Evolutionary conservation across 2,329 filamentous ascomycete species (phyloP).

Genomic region (Fusarium ambrosium): DNA sequence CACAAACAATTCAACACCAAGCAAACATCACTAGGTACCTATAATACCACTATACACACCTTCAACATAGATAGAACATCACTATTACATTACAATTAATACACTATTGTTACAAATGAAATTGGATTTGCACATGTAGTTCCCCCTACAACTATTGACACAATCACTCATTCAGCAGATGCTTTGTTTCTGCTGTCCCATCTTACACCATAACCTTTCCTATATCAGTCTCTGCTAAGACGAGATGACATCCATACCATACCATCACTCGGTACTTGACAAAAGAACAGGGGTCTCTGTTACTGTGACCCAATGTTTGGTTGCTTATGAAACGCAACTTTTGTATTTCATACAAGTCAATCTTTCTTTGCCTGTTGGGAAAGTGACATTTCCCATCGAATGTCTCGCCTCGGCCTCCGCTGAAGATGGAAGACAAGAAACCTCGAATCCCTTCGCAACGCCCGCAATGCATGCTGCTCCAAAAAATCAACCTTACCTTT

Average conservation of each 20-base stretch:
- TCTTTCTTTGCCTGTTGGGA: conserved; percentile 40
- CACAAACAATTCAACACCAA: conserved; percentile 9
- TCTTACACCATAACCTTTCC: background rate
- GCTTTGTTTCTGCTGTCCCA: background rate
- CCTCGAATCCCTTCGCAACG: conserved; percentile 43
- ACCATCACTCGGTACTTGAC: conserved; percentile 11
- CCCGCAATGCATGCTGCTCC: conserved; percentile 44
- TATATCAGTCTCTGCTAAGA: background rate
- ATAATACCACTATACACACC: too few relatives aligned
- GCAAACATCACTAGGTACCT: too few relatives aligned
- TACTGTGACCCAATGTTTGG: background rate
- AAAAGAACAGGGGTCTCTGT: background rate
- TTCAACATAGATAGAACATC: background rate
- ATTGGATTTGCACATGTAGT: background rate
- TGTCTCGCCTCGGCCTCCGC: conserved; percentile 6
- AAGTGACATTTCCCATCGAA: conserved; percentile 5
- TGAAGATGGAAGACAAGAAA: conserved; percentile 25
- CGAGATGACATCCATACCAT: background rate
- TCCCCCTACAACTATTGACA: background rate
- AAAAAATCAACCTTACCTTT: conserved; percentile 42
- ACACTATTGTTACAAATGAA: background rate
- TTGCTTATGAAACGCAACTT: conserved; percentile 28
- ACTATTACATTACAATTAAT: background rate
- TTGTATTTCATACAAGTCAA: conserved; percentile 44
- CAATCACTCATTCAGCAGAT: background rate